Evolutionary conservation across 2,329 filamentous ascomycete species (phyloP).

Genomic region (Alternaria sp.): DNA sequence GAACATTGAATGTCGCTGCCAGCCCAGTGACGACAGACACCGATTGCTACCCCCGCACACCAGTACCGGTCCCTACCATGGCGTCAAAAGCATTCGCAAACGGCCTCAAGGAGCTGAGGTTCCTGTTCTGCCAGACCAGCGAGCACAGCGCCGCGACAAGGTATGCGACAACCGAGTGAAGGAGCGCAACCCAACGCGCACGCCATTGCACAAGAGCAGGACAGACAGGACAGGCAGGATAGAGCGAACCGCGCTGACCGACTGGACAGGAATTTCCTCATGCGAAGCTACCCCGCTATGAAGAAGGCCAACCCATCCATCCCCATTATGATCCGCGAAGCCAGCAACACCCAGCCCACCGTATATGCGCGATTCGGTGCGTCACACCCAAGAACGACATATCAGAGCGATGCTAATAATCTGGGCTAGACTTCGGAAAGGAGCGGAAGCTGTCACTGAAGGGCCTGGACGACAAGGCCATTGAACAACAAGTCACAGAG

Average conservation of each 20-base stretch:
- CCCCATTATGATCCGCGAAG: slow-evolving; percentile 95
- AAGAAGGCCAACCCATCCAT: slow-evolving; percentile 97
- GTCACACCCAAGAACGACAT: slow-evolving; percentile 29
- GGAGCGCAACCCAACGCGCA: slow-evolving; percentile 1
- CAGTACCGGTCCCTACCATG: slow-evolving; percentile 63
- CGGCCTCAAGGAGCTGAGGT: slow-evolving; percentile 91
- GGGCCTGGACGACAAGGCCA: slow-evolving; percentile 73
- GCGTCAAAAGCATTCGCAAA: slow-evolving; percentile 88
- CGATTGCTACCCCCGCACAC: slow-evolving; percentile 21
- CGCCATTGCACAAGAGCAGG: background rate
- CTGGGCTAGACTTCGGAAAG: slow-evolving; percentile 64
- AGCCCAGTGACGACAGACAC: slow-evolving; percentile 14
- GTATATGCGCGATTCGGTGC: slow-evolving; percentile 93
- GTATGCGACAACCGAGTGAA: slow-evolving; percentile 56
- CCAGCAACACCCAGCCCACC: slow-evolving; percentile 79
- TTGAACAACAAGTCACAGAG: slow-evolving; percentile 70
- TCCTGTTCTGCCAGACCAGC: slow-evolving; percentile 94
- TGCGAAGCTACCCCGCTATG: slow-evolving; percentile 94
- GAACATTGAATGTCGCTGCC: slow-evolving; percentile 17
- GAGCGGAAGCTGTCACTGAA: slow-evolving; percentile 69
- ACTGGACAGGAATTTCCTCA: slow-evolving; percentile 78
- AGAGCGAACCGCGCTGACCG: slow-evolving; percentile 8
- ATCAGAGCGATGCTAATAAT: background rate
- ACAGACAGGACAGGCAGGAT: background rate
- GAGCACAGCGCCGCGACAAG: slow-evolving; percentile 87